Percentiles rank a stretch among this genome's conserved stretches.
These are phyloP conservation scores for Mycotypha africana DNA, from an alignment of 371 early-diverging fungal species.

Conservation along the genomic window DNA sequence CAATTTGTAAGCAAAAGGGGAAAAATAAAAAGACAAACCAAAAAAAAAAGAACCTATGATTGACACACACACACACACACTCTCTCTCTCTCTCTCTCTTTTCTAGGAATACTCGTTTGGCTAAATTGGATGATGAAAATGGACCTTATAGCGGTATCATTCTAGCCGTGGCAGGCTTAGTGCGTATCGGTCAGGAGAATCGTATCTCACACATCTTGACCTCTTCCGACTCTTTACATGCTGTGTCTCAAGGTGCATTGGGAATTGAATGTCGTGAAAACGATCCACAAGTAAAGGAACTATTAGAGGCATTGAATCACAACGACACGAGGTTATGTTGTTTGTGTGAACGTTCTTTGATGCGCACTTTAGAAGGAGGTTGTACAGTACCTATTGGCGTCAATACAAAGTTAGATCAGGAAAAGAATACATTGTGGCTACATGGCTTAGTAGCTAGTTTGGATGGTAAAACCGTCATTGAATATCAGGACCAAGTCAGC, in stretches of 20 bases:
- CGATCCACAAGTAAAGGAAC: slow-evolving; percentile 44
- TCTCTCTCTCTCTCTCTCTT: too few relatives aligned
- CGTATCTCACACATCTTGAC: slow-evolving; percentile 72
- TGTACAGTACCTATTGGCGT: slow-evolving; percentile 97
- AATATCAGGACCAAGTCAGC: slow-evolving; percentile 35
- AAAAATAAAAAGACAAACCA: neutral
- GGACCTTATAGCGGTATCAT: slow-evolving; percentile 77
- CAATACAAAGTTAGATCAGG: slow-evolving; percentile 43
- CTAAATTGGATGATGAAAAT: slow-evolving; percentile 79
- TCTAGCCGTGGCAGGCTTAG: slow-evolving; percentile 87
- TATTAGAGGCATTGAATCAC: slow-evolving; percentile 66
- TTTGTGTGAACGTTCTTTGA: slow-evolving; percentile 82
- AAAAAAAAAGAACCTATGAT: neutral
- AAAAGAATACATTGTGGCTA: slow-evolving; percentile 40
- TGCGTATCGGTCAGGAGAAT: slow-evolving; percentile 59
- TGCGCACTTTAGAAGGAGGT: slow-evolving; percentile 92
- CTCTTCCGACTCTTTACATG: slow-evolving; percentile 70
- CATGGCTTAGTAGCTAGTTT: slow-evolving; percentile 64
- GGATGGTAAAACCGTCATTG: slow-evolving; percentile 58
- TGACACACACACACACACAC: too few relatives aligned
- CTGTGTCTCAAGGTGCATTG: slow-evolving; percentile 94
- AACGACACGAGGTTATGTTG: slow-evolving; percentile 63
- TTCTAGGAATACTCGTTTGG: slow-evolving; percentile 81
- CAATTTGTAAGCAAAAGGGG: slow-evolving; percentile 28
- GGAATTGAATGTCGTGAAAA: slow-evolving; percentile 80